A percentile compares a stretch with the other conserved stretches of the same genome.
These are phyloP conservation scores for Agastache rugosa DNA, from an alignment of 257 asterid species.

Conservation along the genomic window DNA sequence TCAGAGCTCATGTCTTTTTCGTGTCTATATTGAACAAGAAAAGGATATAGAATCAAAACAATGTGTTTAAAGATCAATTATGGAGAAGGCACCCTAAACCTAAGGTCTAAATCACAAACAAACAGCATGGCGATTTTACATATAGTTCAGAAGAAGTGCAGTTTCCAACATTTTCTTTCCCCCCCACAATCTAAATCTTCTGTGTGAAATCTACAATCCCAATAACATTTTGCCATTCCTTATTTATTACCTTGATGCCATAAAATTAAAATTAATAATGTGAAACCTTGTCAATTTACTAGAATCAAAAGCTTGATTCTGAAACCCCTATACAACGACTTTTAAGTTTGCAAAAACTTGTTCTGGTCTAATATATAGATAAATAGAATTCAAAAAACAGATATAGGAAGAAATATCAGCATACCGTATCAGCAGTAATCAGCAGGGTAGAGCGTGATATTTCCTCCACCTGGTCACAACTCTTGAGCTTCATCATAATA, in stretches of 20 bases:
- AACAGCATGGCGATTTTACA: not conserved
- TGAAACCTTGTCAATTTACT: not conserved
- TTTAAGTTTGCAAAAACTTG: not conserved
- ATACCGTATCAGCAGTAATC: constrained; percentile 92
- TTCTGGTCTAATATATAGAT: not conserved
- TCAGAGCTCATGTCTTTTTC: constrained; percentile 3
- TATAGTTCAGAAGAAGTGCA: not conserved
- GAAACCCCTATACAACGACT: not conserved
- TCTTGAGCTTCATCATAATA: constrained; percentile 56
- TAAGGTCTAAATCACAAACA: not conserved
- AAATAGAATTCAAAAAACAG: not conserved
- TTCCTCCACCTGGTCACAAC: constrained; percentile 43
- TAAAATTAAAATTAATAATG: not conserved
- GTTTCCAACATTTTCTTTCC: not conserved
- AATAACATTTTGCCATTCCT: not conserved
- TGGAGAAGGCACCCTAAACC: not conserved
- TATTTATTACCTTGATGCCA: not conserved
- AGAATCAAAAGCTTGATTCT: constrained; percentile 7
- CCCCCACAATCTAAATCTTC: not conserved
- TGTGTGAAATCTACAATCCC: constrained; percentile 3
- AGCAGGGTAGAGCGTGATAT: constrained; percentile 57
- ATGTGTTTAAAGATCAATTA: not conserved
- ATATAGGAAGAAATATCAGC: constrained; percentile 33
- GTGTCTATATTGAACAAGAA: constrained; percentile 11
- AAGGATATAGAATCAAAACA: not conserved